Conservation (phyloP, 768 basidiomycete genomes). For the Leccinellum luteum region DNA sequence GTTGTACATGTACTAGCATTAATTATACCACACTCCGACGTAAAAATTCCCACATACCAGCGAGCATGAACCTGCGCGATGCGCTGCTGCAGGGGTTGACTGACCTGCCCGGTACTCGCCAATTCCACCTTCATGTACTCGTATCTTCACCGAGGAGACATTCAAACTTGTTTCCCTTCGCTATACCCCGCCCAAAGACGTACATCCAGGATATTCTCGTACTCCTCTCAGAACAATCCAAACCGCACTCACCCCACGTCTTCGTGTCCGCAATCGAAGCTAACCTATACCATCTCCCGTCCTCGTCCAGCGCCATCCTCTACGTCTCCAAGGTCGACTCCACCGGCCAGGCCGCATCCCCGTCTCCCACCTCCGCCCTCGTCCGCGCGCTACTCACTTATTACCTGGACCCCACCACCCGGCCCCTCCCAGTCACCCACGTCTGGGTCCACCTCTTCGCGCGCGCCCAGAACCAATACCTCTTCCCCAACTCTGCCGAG, state of each 20-base stretch:
- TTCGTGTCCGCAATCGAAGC: slow-evolving; percentile 82
- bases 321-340: slow-evolving; percentile 96
- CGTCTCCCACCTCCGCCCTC: slow-evolving; percentile 69
- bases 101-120: slow-evolving; percentile 60
- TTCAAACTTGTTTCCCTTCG: slow-evolving; percentile 71
- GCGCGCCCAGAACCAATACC: slow-evolving; percentile 84
- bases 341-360: slow-evolving; percentile 67
- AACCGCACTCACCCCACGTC: slow-evolving; percentile 48
- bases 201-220: slow-evolving; percentile 77
- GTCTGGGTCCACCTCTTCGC: slow-evolving; percentile 90
- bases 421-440: slow-evolving; percentile 54
- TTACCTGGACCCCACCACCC: slow-evolving; percentile 61
- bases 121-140: slow-evolving; percentile 75
- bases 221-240: slow-evolving; percentile 63
- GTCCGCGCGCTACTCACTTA: slow-evolving; percentile 62
- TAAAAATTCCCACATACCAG: slow-evolving; percentile 20
- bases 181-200: slow-evolving; percentile 59
- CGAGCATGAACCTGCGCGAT: slow-evolving; percentile 54
- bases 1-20: slow-evolving; percentile 4
- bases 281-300: slow-evolving; percentile 67
- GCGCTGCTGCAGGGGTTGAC: slow-evolving; percentile 55
- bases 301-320: slow-evolving; percentile 66
- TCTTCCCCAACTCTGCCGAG: slow-evolving; percentile 87
- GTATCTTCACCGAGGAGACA: slow-evolving; percentile 66
- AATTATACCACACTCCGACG: slow-evolving; percentile 12